Conservation (phyloP, 345 rosid species). For the Eucalyptus urophylla region DNA sequence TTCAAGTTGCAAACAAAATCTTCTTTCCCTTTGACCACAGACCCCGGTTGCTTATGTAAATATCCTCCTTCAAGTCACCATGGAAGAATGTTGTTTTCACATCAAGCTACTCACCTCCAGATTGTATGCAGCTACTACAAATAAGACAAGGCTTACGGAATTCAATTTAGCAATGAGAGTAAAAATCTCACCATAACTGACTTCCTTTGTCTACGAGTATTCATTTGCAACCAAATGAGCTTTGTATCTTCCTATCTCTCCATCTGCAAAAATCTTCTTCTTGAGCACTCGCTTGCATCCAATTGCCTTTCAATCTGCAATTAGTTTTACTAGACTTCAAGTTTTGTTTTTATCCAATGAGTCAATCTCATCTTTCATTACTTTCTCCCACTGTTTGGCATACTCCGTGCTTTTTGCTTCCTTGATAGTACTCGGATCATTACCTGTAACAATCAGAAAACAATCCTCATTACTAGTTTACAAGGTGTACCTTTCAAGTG, state of each 20-base stretch:
- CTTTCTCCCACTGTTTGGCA: too few species aligned
- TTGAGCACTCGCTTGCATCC: not conserved
- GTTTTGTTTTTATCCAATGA: too few species aligned
- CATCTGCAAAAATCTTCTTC: not conserved
- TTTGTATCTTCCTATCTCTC: not conserved
- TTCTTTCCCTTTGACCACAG: not conserved
- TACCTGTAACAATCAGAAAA: rapidly evolving
- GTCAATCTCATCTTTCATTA: too few species aligned
- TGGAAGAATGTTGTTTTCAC: too few species aligned
- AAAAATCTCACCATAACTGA: not conserved
- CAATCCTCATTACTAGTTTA: too few species aligned
- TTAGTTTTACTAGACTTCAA: not conserved
- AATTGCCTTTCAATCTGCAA: not conserved
- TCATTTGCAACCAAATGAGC: not conserved
- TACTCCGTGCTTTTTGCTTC: too few species aligned
- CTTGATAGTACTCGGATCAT: too few species aligned
- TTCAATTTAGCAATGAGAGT: not conserved
- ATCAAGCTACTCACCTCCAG: too few species aligned
- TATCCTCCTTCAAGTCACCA: too few species aligned
- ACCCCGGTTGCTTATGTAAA: not conserved
- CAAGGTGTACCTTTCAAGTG: too few species aligned
- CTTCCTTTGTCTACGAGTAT: not conserved
- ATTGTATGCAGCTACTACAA: not conserved
- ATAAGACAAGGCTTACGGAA: not conserved
- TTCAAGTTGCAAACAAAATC: not conserved